Evolutionary conservation across 1,284 basidiomycete genomes (phyloP), one percentile per base, ranked within the genome.

Genomic region (Cutaneotrichosporon mucoides): DNA sequence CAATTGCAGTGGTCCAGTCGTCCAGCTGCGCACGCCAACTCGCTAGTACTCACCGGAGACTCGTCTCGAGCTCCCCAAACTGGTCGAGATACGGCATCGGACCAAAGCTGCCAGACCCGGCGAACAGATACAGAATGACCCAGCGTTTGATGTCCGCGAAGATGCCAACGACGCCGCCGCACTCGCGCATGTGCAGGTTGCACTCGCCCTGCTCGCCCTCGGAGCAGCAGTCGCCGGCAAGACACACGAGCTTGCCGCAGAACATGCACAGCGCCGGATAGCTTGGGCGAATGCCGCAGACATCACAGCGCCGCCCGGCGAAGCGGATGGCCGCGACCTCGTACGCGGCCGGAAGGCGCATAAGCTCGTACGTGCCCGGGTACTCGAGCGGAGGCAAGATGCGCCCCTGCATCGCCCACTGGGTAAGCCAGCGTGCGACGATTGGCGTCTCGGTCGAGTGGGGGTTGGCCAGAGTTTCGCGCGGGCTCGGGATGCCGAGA

Each of bases 131-230:
- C n/a, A 99, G 76, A 47, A 98, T 73, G n/a, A 88, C 85, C 77
- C 94, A 97, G 49, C 91, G 86, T 73, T 95, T 94, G 67, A 97
- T 86, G 57, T 95, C 84, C 76, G 96, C 94, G 77, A 88, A 99
- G 57, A 94, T 78, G 6, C 94, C 96, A 38, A 92, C 82, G 0
- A 87, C 86, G 3, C 92, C 93, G 7, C 90, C 91, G 68, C 95
- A 96, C 90, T 90, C 88, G 82, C 92, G 83, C 66, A 88, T 89
- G 76, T 99, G 96, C 81, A 90, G 85, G 76, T 98, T 99, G 77
- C 95, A 98, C 75, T 99, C 96, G 40, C 86, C 80, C 81, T 89
- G 76, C 60, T 85, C 77, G 65, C 83, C 79, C 67, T 93, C 90
- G 66, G 84, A 83, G 76, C 95, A 99, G 72, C 95, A 99, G 69